A percentile compares a stretch with the other conserved stretches of the same genome.
Conservation (phyloP, 2,329 filamentous ascomycete genomes). For the Diaporthe nobilis region DNA sequence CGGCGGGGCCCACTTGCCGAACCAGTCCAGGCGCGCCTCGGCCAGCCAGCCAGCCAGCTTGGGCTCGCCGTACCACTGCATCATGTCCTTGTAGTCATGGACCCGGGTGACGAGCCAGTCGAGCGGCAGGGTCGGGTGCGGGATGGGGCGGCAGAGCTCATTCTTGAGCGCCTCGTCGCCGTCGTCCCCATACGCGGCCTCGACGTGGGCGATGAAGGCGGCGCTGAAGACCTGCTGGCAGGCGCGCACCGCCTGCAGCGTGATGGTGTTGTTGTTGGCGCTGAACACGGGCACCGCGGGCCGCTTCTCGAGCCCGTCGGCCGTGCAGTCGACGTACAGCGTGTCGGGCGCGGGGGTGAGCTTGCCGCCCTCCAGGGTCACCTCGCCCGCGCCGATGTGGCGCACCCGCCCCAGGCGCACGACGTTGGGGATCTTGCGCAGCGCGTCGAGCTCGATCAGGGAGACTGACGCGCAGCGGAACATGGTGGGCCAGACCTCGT, state of each 20-base stretch:
- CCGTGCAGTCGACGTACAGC: conserved; percentile 5
- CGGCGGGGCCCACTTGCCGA: not conserved
- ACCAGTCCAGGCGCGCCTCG: not conserved
- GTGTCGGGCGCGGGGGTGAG: not conserved
- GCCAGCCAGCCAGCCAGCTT: not conserved
- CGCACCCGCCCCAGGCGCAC: not conserved
- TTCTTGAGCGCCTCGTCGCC: not conserved
- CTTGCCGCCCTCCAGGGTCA: not conserved
- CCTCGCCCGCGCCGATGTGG: not conserved
- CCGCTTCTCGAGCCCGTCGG: not conserved
- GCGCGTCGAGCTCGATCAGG: not conserved
- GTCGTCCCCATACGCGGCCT: not conserved
- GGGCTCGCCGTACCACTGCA: not conserved
- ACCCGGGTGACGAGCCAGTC: not conserved
- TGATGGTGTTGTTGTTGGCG: not conserved
- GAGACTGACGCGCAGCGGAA: not conserved
- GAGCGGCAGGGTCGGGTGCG: not conserved
- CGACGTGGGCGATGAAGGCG: not conserved
- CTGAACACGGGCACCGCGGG: not conserved
- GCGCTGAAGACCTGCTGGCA: conserved; percentile 17
- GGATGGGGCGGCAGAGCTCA: not conserved
- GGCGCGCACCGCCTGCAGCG: not conserved
- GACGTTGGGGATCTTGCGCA: not conserved
- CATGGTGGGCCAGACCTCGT: conserved; percentile 11
- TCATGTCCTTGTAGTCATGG: not conserved